Evolutionary conservation across 345 rosid genomes (phyloP), one percentile per base, ranked within the genome.

Genomic region (Gossypium stocksii): DNA sequence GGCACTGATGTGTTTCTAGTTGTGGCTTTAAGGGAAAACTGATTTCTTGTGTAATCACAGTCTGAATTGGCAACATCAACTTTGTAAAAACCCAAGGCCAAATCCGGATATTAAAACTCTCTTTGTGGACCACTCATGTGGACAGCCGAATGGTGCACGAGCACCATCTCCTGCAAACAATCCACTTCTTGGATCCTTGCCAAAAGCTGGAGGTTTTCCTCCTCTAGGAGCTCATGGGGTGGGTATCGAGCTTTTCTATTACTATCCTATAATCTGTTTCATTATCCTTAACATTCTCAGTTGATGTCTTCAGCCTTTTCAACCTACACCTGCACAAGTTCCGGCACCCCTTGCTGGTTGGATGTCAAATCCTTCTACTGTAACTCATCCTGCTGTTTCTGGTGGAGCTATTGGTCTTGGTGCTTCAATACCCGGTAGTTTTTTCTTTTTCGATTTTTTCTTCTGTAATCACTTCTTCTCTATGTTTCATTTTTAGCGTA

Each of bases 91-190:
- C 77, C 99, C 99, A 69, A 87, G 99, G 86, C 88, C 98, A 20
- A 95, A 95, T 85, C 99, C 99, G 61, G 99, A 95, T 89, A 95
- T 95, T 53, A 95, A 93, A 87, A 93, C 99, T 66, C 94, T 95
- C 34, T 95, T 95, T 83, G 91, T 93, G 75, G 99, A 95, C 82
- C 99, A 95, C 81, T 88, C 98, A 25, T 95, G 99, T 81, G 97
- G 98, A 68, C 92, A 88, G 76, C 94, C 98, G 73, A 95, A 93
- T 82, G 99, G 97, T 79, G 97, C 98, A 73, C 91, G 98, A 75
- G 99, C 98, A 67, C 98, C 98, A 75, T 93, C 98, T 51, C 99
- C 99, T 69, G 96, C 89, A 54, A 90, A 82, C 83, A 88, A 87
- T 81, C 97, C 96, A n/a, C 77, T 95, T 78, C 94, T 91, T 81